Evolutionary conservation across 2,329 filamentous ascomycete genomes (phyloP), one percentile per base, ranked within the genome.

Genomic region (Rosellinia necatrix): DNA sequence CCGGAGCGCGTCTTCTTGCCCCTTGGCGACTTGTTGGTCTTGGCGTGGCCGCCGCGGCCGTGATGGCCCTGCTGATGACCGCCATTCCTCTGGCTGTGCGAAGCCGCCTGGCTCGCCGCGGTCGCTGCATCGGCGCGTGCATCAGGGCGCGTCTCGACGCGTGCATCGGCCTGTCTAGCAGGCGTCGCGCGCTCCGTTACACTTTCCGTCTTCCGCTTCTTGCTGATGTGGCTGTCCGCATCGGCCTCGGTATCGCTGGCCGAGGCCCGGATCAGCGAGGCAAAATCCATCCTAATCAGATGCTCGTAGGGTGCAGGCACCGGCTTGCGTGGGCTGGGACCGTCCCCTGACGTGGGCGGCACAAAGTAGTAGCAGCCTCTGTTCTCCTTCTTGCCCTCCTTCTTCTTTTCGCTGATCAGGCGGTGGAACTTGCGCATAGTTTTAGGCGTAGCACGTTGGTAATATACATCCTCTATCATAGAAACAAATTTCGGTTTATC

Each of bases 391-490:
- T 79, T 80, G 50, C 81, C 84, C 61, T 85, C 79, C 57, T 74
- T 77, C 69, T 87, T 87, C 72, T 79, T 82, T 54, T 76, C 70
- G 63, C 75, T 72, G 46, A 87, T 68, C 38, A 82, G 75, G 34
- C 71, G 72, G 44, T 72, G 72, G 66, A 86, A 87, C 59, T 81
- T 75, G 34, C 75, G 70, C 48, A 81, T 67, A 1, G 82, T 81
- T 32, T 79, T 76, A 32, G 71, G 66, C 60, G 81, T 79, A n/a
- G 83, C 83, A 15, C 77, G 81, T 65, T 85, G 81, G 61, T 76
- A 74, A 68, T 80, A 85, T 40, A 87, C 76, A 57, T 81, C 78
- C 69, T 84, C 80, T 41, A 87, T 72, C 75, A 86, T 79, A 59
- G 75, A 71, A 55, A 86, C 73, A 64, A 86, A 84, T 30, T 73